Percentiles rank a stretch among this genome's conserved stretches.
These are phyloP conservation scores for Torrubiellomyces zombiae DNA, from an alignment of 2,329 filamentous ascomycete species.

Conservation along the genomic window DNA sequence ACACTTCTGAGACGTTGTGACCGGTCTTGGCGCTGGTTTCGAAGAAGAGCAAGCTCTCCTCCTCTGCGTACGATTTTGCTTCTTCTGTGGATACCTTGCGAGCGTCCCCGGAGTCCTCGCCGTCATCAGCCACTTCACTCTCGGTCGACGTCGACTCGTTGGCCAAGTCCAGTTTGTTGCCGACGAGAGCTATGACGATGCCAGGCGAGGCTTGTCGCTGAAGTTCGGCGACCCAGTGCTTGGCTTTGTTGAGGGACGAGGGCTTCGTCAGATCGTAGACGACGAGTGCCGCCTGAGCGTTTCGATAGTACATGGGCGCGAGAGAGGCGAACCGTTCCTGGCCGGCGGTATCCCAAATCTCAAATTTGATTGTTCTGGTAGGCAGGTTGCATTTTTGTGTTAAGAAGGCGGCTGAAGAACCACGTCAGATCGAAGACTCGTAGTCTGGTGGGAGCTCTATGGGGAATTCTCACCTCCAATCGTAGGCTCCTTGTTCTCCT, in stretches of 20 bases:
- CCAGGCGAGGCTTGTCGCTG: conserved; percentile 91
- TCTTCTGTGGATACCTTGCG: conserved; percentile 83
- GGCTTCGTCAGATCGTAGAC: conserved; percentile 98
- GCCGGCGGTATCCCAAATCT: conserved; percentile 97
- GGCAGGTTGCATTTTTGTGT: conserved; percentile 98
- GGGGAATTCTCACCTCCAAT: conserved; percentile 60
- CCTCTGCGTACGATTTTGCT: conserved; percentile 83
- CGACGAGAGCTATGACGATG: conserved; percentile 92
- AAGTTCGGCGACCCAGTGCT: conserved; percentile 96
- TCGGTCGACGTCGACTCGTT: conserved; percentile 33
- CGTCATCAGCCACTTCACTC: conserved; percentile 37
- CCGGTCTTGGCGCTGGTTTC: conserved; percentile 97
- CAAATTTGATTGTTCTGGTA: conserved; percentile 78
- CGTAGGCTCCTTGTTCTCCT: conserved; percentile 98
- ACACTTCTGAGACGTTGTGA: conserved; percentile 85
- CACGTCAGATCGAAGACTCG: no score
- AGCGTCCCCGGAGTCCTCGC: conserved; percentile 51
- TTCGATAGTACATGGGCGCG: conserved; percentile 98
- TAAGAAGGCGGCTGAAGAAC: conserved; percentile 68
- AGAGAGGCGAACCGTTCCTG: conserved; percentile 95
- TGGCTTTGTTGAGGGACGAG: conserved; percentile 86
- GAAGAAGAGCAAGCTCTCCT: conserved; percentile 88
- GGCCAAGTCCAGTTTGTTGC: conserved; percentile 89
- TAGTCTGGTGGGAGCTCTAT: conserved; percentile 1
- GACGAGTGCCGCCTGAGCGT: conserved; percentile 91